Evolutionary conservation across 805 yeast genomes (phyloP).

Genomic region (Metschnikowia continentalis): DNA sequence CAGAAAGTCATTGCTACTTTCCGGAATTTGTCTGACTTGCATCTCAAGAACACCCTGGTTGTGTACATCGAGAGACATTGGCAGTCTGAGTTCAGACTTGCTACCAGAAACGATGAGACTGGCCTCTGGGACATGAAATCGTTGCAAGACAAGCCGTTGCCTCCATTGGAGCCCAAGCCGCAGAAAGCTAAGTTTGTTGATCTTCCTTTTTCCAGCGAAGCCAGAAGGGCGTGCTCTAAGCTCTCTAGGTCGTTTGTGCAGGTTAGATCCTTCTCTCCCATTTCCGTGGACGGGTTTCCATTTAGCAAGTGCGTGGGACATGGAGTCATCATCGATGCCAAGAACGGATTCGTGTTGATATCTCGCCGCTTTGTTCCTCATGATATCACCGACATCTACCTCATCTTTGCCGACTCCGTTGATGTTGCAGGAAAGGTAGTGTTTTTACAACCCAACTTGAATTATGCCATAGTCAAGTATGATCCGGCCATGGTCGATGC

Average conservation of each 20-base stretch:
- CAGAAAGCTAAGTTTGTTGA: constrained; percentile 68
- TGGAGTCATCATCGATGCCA: constrained; percentile 81
- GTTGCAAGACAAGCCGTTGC: constrained; percentile 58
- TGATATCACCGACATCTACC: constrained; percentile 68
- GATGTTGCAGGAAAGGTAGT: constrained; percentile 75
- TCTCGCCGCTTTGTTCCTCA: constrained; percentile 80
- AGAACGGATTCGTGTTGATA: constrained; percentile 71
- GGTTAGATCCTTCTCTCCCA: constrained; percentile 60
- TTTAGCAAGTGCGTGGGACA: constrained; percentile 57
- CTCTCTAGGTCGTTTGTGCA: constrained; percentile 68
- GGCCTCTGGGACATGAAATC: constrained; percentile 55
- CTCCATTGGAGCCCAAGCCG: constrained; percentile 49
- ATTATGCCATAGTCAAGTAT: constrained; percentile 78
- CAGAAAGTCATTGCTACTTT: constrained; percentile 65
- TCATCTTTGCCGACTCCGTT: constrained; percentile 82
- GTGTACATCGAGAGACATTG: constrained; percentile 82
- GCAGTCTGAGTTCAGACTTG: constrained; percentile 66
- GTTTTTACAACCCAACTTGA: constrained; percentile 83
- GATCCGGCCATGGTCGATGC: constrained; percentile 74
- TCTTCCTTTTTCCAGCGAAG: constrained; percentile 52
- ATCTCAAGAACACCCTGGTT: constrained; percentile 63
- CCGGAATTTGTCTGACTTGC: constrained; percentile 77
- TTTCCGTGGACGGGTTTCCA: constrained; percentile 73
- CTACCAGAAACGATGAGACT: constrained; percentile 53
- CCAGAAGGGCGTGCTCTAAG: constrained; percentile 44